Evolutionary conservation across 2,329 filamentous ascomycete species (phyloP).

Genomic region (Parastagonospora avenae): DNA sequence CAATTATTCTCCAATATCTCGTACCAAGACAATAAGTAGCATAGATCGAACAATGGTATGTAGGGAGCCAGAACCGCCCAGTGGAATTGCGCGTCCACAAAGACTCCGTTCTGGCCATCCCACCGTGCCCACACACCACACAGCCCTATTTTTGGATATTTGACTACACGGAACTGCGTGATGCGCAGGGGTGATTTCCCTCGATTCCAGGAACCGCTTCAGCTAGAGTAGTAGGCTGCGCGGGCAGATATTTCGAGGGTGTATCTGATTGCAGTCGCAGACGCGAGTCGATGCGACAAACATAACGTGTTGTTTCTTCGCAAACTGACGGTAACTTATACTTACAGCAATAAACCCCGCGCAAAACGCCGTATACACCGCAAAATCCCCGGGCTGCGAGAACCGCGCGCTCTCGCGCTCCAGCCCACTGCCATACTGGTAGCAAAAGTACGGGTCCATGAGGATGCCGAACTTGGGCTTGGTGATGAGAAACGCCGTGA

Average conservation of each 20-base stretch:
- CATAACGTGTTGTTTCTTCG: not conserved
- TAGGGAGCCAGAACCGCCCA: slow-evolving; percentile 69
- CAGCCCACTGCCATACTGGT: slow-evolving; percentile 75
- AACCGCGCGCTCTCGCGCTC: slow-evolving; percentile 77
- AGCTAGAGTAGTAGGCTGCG: slow-evolving; percentile 54
- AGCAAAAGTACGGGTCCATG: slow-evolving; percentile 79
- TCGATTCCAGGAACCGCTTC: slow-evolving; percentile 62
- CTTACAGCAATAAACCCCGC: slow-evolving; percentile 78
- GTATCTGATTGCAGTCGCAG: slow-evolving; percentile 15
- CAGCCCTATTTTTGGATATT: slow-evolving; percentile 52
- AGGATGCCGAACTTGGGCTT: slow-evolving; percentile 63
- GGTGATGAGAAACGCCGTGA: slow-evolving; percentile 65
- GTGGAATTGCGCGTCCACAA: slow-evolving; percentile 60
- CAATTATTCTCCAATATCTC: slow-evolving; percentile 14
- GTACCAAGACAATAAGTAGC: slow-evolving; percentile 8
- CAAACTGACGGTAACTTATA: slow-evolving; percentile 27
- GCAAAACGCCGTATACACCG: slow-evolving; percentile 80
- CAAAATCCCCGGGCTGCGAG: slow-evolving; percentile 74
- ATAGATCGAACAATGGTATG: slow-evolving; percentile 49
- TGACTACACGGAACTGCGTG: slow-evolving; percentile 57
- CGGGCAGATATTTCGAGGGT: slow-evolving; percentile 67
- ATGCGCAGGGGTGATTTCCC: slow-evolving; percentile 59
- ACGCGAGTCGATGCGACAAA: slow-evolving; percentile 23
- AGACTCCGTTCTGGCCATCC: slow-evolving; percentile 59
- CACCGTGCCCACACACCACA: slow-evolving; percentile 57